Evolutionary conservation across 208 protist genomes (phyloP).

Genomic region (Novymonas esmeraldas): DNA sequence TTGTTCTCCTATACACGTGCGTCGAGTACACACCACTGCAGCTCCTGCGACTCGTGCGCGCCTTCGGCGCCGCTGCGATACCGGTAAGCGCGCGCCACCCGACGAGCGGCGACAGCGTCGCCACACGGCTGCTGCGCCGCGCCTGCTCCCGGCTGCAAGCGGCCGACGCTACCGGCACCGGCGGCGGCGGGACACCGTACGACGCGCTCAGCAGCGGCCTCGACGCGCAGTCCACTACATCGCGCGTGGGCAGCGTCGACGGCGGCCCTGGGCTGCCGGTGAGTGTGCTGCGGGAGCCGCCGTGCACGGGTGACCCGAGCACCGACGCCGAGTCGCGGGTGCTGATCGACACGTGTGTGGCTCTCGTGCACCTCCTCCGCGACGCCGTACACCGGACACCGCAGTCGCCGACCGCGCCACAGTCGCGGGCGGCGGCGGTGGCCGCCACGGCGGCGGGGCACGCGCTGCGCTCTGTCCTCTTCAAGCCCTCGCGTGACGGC

Average conservation of each 20-base stretch:
- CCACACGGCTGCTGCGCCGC: conserved; percentile 28
- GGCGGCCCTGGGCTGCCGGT: neutral
- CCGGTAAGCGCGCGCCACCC: conserved; percentile 27
- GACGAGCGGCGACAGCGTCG: conserved; percentile 27
- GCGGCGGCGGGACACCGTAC: neutral
- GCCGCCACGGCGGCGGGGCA: neutral
- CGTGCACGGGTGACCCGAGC: conserved; percentile 30
- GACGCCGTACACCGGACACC: neutral
- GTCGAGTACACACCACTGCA: conserved; percentile 30
- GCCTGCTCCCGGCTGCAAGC: conserved; percentile 5
- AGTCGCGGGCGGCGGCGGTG: neutral
- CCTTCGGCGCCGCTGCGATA: conserved; percentile 10
- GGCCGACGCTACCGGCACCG: neutral
- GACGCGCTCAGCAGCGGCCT: neutral
- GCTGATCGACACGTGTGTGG: conserved; percentile 29
- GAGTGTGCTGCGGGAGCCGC: conserved; percentile 1
- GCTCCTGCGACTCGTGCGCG: conserved; percentile 27
- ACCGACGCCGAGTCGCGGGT: conserved; percentile 33
- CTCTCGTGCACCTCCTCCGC: conserved; percentile 17
- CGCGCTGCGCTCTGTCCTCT: conserved; percentile 26
- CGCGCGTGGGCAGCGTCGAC: neutral
- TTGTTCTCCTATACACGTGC: conserved; percentile 29
- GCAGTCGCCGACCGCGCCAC: neutral
- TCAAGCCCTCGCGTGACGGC: conserved; percentile 37
- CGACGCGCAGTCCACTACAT: too few species aligned